Evolutionary conservation across 1,284 basidiomycete genomes (phyloP).

Genomic region (Microbotryum lychnidis-dioicae): DNA sequence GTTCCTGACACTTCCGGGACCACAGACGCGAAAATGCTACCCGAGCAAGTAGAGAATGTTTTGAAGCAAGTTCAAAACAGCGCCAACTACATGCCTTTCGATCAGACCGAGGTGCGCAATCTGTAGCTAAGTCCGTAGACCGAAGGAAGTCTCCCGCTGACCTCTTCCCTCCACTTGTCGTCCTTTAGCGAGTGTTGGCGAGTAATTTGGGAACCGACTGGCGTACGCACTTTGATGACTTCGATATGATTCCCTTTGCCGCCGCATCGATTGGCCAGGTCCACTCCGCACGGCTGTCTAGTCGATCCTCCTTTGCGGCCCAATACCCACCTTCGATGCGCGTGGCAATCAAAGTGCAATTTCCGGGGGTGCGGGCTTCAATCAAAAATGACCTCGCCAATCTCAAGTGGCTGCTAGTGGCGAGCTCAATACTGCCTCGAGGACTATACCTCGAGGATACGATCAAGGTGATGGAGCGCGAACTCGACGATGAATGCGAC

Average conservation of each 20-base stretch:
- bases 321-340: slow-evolving; percentile 42
- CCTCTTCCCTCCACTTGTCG: neutral
- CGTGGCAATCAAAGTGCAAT: slow-evolving; percentile 93
- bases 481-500: slow-evolving; percentile 91
- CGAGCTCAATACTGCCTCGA: slow-evolving; percentile 69
- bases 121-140: neutral
- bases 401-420: slow-evolving; percentile 71
- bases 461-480: slow-evolving; percentile 76
- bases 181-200: slow-evolving; percentile 57
- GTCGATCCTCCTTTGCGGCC: slow-evolving; percentile 13
- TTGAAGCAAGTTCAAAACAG: slow-evolving; percentile 86
- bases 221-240: slow-evolving; percentile 61
- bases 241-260: slow-evolving; percentile 82
- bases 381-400: slow-evolving; percentile 84
- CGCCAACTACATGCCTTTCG: slow-evolving; percentile 97
- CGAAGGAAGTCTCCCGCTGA: no score
- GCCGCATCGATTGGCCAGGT: slow-evolving; percentile 98
- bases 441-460: slow-evolving; percentile 86
- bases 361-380: slow-evolving; percentile 79
- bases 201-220: slow-evolving; percentile 69
- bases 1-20: neutral
- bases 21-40: slow-evolving; percentile 74
- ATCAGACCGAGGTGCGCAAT: slow-evolving; percentile 79
- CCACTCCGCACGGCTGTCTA: slow-evolving; percentile 62
- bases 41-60: slow-evolving; percentile 79